Evolutionary conservation across 371 early-diverging fungal species (phyloP).

Genomic region (Apophysomyces sp.): DNA sequence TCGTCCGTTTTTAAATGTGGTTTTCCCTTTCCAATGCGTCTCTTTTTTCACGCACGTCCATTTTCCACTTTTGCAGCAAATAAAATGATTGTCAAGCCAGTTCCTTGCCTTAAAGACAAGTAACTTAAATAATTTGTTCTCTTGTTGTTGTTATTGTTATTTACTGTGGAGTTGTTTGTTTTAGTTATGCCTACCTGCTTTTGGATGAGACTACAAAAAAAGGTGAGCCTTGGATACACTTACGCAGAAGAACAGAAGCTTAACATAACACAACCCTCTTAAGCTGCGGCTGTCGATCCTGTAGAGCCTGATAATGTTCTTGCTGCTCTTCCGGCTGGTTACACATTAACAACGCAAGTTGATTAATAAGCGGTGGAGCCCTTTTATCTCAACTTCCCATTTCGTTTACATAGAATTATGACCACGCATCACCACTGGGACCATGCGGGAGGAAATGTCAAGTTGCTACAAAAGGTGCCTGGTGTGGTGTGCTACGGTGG

Average conservation of each 20-base stretch:
- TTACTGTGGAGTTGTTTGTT: constrained; percentile 10
- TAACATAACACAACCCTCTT: neutral
- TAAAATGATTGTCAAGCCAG: constrained; percentile 26
- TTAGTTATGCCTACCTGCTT: constrained; percentile 72
- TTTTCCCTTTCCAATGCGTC: neutral
- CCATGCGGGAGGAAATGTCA: constrained; percentile 80
- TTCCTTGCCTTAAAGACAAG: constrained; percentile 29
- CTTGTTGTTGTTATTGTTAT: neutral
- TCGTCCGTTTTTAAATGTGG: too few relatives aligned
- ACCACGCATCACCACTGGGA: constrained; percentile 88
- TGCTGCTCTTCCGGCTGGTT: constrained; percentile 24
- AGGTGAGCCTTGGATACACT: constrained; percentile 15
- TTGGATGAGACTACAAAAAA: constrained; percentile 64
- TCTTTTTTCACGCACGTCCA: neutral
- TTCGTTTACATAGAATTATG: constrained; percentile 41
- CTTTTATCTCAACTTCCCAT: too few relatives aligned
- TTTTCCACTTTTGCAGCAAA: constrained; percentile 13
- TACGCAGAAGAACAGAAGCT: constrained; percentile 2
- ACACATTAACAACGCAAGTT: constrained; percentile 42
- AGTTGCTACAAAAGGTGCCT: constrained; percentile 21
- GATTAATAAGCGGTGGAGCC: too few relatives aligned
- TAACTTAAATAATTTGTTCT: neutral
- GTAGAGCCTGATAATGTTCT: constrained; percentile 57
- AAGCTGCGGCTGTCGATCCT: constrained; percentile 60
- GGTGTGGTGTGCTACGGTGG: constrained; percentile 20